Percentiles rank a stretch among this genome's conserved stretches.
Conservation (phyloP, 495 filamentous ascomycete species). For the Sordaria brevicollis region DNA sequence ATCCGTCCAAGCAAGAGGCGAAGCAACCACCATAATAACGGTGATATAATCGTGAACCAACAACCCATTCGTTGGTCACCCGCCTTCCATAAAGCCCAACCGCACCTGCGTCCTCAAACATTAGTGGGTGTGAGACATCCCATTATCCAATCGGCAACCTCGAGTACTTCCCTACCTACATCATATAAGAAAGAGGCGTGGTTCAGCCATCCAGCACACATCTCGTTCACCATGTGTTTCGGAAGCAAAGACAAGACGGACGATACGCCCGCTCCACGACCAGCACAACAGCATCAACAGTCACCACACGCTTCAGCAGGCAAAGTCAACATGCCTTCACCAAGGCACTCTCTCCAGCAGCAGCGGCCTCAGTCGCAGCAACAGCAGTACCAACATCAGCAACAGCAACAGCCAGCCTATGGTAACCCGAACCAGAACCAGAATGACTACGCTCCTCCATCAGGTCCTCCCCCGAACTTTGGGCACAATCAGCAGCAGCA, state of each 20-base stretch:
- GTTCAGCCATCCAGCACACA: neutral
- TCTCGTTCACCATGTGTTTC: constrained; percentile 32
- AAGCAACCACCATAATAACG: neutral
- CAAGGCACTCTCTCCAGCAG: neutral
- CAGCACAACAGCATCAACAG: constrained; percentile 15
- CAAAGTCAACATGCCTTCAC: constrained; percentile 7
- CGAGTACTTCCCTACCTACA: neutral
- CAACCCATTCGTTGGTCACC: neutral
- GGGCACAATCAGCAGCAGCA: neutral
- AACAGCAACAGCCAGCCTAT: constrained; percentile 6
- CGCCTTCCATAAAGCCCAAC: neutral
- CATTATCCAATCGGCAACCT: neutral
- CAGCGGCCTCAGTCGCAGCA: constrained; percentile 5
- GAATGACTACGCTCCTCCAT: neutral
- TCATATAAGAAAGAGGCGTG: neutral
- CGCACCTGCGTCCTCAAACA: neutral
- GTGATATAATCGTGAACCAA: neutral
- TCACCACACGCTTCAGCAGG: constrained; percentile 10
- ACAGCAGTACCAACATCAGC: constrained; percentile 6
- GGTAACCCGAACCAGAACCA: neutral
- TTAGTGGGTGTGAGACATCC: neutral
- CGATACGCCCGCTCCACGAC: constrained; percentile 13
- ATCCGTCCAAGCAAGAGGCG: neutral
- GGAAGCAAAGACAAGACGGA: constrained; percentile 26
- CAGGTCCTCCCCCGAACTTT: neutral